Evolutionary conservation across 805 yeast genomes (phyloP).

Genomic region (Barnettozyma vustinii): DNA sequence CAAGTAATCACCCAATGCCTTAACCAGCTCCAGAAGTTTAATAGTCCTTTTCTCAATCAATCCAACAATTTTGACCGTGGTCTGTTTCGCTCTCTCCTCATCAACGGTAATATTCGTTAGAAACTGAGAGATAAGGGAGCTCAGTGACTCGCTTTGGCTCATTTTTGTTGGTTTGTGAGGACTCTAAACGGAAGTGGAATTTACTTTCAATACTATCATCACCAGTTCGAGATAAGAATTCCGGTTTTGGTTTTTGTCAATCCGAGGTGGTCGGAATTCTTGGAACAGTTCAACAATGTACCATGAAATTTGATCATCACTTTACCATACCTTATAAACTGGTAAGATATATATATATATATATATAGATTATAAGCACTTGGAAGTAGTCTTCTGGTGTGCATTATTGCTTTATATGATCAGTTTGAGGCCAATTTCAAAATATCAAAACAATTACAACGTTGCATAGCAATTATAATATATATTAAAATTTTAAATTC

Average conservation of each 20-base stretch:
- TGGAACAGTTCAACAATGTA: too few relatives aligned
- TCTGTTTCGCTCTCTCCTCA: slow-evolving; percentile 22
- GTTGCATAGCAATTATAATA: too few relatives aligned
- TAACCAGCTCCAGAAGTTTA: slow-evolving; percentile 48
- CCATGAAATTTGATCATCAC: too few relatives aligned
- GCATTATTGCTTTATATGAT: too few relatives aligned
- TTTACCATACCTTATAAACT: too few relatives aligned
- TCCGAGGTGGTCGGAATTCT: background rate
- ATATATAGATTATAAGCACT: too few relatives aligned
- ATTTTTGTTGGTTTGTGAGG: background rate
- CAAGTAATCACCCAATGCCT: slow-evolving; percentile 53
- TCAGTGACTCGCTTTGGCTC: slow-evolving; percentile 6
- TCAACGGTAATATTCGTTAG: slow-evolving; percentile 37
- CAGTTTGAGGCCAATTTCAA: too few relatives aligned
- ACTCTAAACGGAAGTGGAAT: background rate
- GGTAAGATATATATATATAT: too few relatives aligned
- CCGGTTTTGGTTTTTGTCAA: background rate
- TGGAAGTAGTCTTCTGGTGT: too few relatives aligned
- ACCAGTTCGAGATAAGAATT: background rate
- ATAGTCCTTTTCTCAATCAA: slow-evolving; percentile 9
- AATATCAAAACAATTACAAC: too few relatives aligned
- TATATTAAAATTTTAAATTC: too few relatives aligned
- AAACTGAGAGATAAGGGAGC: slow-evolving; percentile 29
- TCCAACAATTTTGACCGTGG: background rate
- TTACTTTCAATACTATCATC: background rate